A percentile compares a stretch with the other conserved stretches of the same genome.
These are phyloP conservation scores for Lodderomyces orthopsilosis DNA, from an alignment of 1,139 yeast genomes.

Conservation along the genomic window DNA sequence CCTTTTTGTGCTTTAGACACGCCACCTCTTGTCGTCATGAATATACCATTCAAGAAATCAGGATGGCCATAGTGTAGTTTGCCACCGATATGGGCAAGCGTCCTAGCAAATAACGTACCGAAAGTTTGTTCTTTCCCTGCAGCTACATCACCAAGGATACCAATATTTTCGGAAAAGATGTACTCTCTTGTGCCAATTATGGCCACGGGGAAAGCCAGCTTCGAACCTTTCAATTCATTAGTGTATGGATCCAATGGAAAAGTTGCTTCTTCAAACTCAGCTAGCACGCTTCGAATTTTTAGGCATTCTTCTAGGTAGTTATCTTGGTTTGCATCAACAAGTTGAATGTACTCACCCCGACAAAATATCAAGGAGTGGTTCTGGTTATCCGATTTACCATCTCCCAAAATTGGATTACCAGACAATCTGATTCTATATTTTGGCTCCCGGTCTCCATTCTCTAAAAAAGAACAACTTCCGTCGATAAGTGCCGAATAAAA, in stretches of 20 bases:
- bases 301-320: slow-evolving; percentile 83
- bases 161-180: slow-evolving; percentile 81
- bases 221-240: slow-evolving; percentile 1
- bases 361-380: slow-evolving; percentile 71
- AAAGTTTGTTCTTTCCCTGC: slow-evolving; percentile 94
- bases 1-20: slow-evolving; percentile 87
- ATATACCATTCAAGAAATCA: slow-evolving; percentile 77
- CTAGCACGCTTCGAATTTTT: slow-evolving; percentile 70
- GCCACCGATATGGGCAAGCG: slow-evolving; percentile 82
- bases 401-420: slow-evolving; percentile 87
- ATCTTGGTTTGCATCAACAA: slow-evolving; percentile 86
- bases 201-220: slow-evolving; percentile 59
- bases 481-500: slow-evolving; percentile 40
- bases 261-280: slow-evolving; percentile 72
- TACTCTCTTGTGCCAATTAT: slow-evolving; percentile 87
- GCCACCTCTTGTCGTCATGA: slow-evolving; percentile 91
- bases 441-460: slow-evolving; percentile 34
- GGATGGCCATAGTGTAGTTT: slow-evolving; percentile 93
- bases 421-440: slow-evolving; percentile 61
- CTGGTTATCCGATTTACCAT: slow-evolving; percentile 87
- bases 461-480: slow-evolving; percentile 42
- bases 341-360: slow-evolving; percentile 85
- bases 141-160: slow-evolving; percentile 86
- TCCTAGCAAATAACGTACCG: slow-evolving; percentile 85
- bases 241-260: slow-evolving; percentile 18